These are phyloP conservation scores for Cicer bijugum DNA, from an alignment of 306 rosid species.

Conservation along the genomic window DNA sequence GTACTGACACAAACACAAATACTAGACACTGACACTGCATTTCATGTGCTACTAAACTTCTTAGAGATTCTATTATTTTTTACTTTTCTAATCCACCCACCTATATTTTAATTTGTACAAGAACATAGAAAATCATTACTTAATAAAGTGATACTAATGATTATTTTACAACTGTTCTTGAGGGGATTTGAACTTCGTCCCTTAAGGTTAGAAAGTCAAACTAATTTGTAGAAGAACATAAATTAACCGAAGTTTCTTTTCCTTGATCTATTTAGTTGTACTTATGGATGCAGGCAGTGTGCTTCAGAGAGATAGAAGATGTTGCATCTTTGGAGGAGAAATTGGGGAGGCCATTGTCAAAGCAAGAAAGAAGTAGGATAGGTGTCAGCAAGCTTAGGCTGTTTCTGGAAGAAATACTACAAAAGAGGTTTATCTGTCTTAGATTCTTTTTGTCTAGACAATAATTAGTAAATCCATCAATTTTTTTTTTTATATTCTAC, in stretches of 20 bases:
- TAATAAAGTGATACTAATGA: too few species aligned
- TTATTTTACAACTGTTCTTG: too few species aligned
- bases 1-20: too few species aligned
- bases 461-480: background rate
- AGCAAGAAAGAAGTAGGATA: slow-evolving; percentile 84
- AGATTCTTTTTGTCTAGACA: background rate
- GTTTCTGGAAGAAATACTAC: slow-evolving; percentile 86
- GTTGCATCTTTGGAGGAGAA: slow-evolving; percentile 80
- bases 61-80: too few species aligned
- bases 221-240: background rate
- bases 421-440: slow-evolving; percentile 62
- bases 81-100: too few species aligned
- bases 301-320: slow-evolving; percentile 84
- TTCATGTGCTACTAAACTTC: too few species aligned
- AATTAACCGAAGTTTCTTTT: slow-evolving; percentile 23
- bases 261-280: slow-evolving; percentile 38
- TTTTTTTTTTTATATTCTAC: slow-evolving; percentile 13
- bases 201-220: too few species aligned
- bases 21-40: too few species aligned
- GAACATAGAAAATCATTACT: too few species aligned
- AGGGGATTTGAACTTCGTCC: too few species aligned
- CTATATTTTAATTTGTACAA: too few species aligned
- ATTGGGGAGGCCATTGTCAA: slow-evolving; percentile 75
- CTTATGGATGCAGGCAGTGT: slow-evolving; percentile 67
- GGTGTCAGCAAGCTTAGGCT: slow-evolving; percentile 89